Evolutionary conservation across 2,329 filamentous ascomycete genomes (phyloP), one percentile per base, ranked within the genome.

Genomic region (Pseudocercospora eumusae): DNA sequence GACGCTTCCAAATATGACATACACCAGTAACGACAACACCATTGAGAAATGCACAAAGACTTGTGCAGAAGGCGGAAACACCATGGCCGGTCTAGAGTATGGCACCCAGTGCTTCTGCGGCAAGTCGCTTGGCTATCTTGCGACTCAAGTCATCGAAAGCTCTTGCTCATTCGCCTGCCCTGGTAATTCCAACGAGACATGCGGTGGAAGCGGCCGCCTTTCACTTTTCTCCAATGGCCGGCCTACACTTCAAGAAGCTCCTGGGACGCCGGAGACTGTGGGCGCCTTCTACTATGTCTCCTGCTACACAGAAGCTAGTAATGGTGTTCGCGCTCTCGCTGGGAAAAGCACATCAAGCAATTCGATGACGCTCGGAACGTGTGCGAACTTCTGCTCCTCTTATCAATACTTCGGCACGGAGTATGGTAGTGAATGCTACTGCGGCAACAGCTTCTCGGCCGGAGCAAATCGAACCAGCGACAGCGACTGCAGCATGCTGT

Each of bases 361-460:
- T 20, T 68, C 62, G 53, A 76, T 80, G 76, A 77, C 78, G 6
- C 66, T 80, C 13, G 75, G 78, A 36, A 70, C 66, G 60, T 80
- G 78, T 64, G 73, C 74, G 1, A 62, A 65, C 44, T 78, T 68
- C 66, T 76, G 74, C 70, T 62, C 62, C 18, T 36, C 57, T 13
- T 66, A 66, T 18, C 40, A 52, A 20, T 64, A 64, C 62, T 78
- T 77, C 47, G 78, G 76, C 23, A 67, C 75, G 25, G 75, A 77
- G 59, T 76, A 74, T 55, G 70, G 68, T 3, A 64, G 60, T 10
- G 67, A 69, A 42, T 69, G 64, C 57, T 66, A 62, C 50, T 67
- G 65, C 50, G 65, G 63, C 18, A 65, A 67, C 25, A 44, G 42
- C 20, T 45, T 64, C 10, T 56, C 64, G 27, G 44, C 53, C 6